These are phyloP conservation scores for Henckelia pumila DNA, from an alignment of 257 asterid species.

Conservation along the genomic window DNA sequence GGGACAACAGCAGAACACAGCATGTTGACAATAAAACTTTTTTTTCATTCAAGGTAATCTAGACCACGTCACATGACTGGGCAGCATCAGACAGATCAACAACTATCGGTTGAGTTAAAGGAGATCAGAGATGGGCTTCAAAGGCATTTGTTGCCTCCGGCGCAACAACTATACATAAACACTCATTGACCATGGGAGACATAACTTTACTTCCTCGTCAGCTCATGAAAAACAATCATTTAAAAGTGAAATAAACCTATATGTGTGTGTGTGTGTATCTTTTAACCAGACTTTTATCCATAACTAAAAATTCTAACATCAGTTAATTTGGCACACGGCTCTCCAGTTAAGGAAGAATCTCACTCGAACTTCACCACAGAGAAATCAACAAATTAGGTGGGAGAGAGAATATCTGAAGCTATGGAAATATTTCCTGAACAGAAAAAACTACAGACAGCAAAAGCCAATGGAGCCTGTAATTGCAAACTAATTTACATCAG, in stretches of 20 bases:
- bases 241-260: background rate
- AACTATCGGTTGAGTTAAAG: background rate
- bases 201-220: background rate
- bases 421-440: background rate
- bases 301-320: background rate
- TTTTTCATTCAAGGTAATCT: constrained; percentile 9
- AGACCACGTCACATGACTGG: background rate
- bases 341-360: background rate
- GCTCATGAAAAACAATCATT: background rate
- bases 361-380: background rate
- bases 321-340: background rate
- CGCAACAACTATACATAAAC: constrained; percentile 16
- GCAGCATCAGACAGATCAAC: constrained; percentile 14
- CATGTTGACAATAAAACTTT: background rate
- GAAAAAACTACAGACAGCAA: background rate
- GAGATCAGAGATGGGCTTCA: background rate
- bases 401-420: background rate
- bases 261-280: too few relatives aligned
- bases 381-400: background rate
- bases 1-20: background rate
- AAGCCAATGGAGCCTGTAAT: background rate
- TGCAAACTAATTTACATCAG: background rate
- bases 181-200: background rate
- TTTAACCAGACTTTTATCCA: background rate
- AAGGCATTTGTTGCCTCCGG: constrained; percentile 2